Conservation (phyloP, 1,139 yeast genomes). For the Saccharomycopsis phalli region DNA sequence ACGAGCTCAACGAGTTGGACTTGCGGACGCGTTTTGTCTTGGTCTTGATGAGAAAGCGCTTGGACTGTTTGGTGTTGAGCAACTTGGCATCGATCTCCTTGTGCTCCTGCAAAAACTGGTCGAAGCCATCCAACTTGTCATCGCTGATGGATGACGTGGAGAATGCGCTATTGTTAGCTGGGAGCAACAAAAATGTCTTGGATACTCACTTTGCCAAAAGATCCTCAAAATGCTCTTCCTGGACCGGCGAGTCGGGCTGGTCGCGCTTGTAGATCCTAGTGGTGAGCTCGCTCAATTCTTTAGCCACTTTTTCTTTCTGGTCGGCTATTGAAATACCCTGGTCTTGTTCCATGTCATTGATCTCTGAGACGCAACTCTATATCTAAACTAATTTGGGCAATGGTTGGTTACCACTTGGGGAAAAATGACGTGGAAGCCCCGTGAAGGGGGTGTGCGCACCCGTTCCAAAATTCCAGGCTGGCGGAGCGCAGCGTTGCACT, state of each 20-base stretch:
- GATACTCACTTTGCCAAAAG: slow-evolving; percentile 1
- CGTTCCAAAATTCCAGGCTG: too few species aligned
- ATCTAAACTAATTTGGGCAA: neutral
- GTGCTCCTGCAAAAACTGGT: slow-evolving; percentile 15
- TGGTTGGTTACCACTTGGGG: neutral
- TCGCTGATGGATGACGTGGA: neutral
- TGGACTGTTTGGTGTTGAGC: slow-evolving; percentile 16
- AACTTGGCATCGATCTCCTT: slow-evolving; percentile 17
- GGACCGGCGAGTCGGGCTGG: slow-evolving; percentile 2
- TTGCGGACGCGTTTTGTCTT: slow-evolving; percentile 11
- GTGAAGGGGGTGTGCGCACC: too few species aligned
- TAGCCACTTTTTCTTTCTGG: slow-evolving; percentile 7
- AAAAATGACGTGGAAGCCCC: neutral
- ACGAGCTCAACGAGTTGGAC: slow-evolving; percentile 9
- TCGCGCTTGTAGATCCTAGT: neutral
- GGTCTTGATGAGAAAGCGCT: slow-evolving; percentile 6
- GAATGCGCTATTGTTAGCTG: slow-evolving; percentile 7
- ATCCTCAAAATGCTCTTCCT: slow-evolving; percentile 10
- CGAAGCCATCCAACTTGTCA: slow-evolving; percentile 6
- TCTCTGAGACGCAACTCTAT: neutral
- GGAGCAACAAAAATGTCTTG: neutral
- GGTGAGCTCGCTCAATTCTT: slow-evolving; percentile 9
- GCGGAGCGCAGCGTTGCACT: too few species aligned
- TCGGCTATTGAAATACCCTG: neutral
- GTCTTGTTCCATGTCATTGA: neutral